phyloP scores from a whole-genome alignment of 495 filamentous ascomycete species.

The Glutinoglossum americanum region DNA sequence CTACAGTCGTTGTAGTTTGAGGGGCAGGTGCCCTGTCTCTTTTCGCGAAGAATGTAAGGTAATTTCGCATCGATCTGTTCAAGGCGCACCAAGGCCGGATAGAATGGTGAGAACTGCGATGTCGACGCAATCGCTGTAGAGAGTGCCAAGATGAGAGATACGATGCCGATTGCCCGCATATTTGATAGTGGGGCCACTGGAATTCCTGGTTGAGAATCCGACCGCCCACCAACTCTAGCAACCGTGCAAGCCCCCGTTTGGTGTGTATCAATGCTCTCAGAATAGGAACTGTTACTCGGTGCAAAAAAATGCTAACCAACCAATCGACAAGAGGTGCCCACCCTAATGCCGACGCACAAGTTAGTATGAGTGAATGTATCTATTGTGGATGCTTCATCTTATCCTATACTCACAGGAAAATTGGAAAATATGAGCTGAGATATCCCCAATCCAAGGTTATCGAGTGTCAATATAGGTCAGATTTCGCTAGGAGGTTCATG shows the following conservation, averaged over 20 bases:
- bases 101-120: background rate
- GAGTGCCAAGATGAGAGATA: background rate
- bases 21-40: constrained; percentile 1
- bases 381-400: no score
- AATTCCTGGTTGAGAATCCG: background rate
- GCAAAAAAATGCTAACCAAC: no score
- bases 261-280: background rate
- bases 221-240: background rate
- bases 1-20: constrained; percentile 4
- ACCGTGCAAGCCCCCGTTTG: background rate
- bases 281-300: no score
- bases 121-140: background rate
- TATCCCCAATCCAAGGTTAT: no score
- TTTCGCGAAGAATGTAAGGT: background rate
- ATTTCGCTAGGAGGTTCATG: no score
- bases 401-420: no score
- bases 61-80: background rate
- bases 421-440: no score
- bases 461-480: no score
- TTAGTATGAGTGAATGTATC: no score
- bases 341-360: no score
- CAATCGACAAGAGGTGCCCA: no score
- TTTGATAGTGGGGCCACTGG: background rate
- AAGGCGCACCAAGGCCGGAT: background rate
- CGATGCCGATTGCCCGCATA: background rate